Evolutionary conservation across 371 early-diverging fungal genomes (phyloP), one percentile per base, ranked within the genome.

Genomic region (Mucor irregularis): DNA sequence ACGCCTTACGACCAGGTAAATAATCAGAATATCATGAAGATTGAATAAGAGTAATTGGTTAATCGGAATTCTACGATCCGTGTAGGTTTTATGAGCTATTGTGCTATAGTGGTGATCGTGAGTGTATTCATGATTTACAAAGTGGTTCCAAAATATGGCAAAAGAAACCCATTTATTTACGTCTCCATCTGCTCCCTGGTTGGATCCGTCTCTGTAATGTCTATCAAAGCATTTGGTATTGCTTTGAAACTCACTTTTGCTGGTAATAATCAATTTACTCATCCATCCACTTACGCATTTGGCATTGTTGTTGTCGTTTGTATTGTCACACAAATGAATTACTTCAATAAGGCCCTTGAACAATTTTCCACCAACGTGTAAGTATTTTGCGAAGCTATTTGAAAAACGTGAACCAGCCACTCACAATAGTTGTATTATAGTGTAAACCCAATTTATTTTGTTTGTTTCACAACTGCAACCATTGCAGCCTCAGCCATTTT

Each of bases 301-400:
- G 86, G 86, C 8, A 55, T 90, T 17, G 79, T 87, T 11, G 91
- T 94, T 8, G 81, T 65, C 2, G 73, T 83, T 0, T 93, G 91
- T 66, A 92, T 94, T 35, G 68, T 93, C 14, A 86, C 89, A n/a
- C 95, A 96, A 73, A 90, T 96, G 87, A 95, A 94, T 68, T 96
- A 95, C 66, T 94, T 96, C 58, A 96, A 96, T 82, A 96, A 96
- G 78, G 95, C 96, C 5, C 71, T 96, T 38, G 93, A 92, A 49
- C 71, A 83, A 52, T 96, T 94, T 60, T 89, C 90, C 7, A 93
- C 95, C 49, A 94, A 93, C 60, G 75, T 91, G 84, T 84, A 78
- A 65, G 78, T 62, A 29, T 33, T 33, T 26, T 33, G 21, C 6
- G 40, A 40, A n/a, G 29, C 14, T 45, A 0, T 28, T 24, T 9